Percentiles rank a stretch among this genome's conserved stretches.
Evolutionary conservation across 2,329 filamentous ascomycete species (phyloP).

Genomic region (Parasarocladium wereldwijsianum): DNA sequence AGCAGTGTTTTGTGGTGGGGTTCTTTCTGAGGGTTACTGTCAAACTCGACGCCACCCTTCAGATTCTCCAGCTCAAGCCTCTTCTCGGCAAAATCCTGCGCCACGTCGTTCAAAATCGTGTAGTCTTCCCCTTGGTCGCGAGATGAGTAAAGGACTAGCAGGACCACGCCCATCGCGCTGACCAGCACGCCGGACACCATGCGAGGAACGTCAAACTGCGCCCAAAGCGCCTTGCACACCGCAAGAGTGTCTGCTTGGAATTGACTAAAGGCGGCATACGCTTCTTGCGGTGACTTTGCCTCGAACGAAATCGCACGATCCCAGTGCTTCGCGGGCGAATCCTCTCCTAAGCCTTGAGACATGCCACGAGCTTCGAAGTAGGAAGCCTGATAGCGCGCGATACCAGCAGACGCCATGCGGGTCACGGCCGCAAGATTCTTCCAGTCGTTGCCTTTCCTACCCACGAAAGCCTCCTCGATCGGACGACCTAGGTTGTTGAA

Average conservation of each 20-base stretch:
- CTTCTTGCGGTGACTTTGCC: conserved; percentile 24
- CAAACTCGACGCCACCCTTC: conserved; percentile 11
- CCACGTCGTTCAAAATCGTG: conserved; percentile 36
- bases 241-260: conserved; percentile 70
- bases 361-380: conserved; percentile 64
- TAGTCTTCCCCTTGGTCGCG: conserved; percentile 39
- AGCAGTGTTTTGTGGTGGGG: conserved; percentile 18
- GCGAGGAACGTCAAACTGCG: conserved; percentile 73
- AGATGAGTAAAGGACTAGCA: conserved; percentile 61
- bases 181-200: conserved; percentile 72
- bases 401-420: conserved; percentile 67
- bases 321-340: conserved; percentile 25
- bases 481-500: conserved; percentile 91
- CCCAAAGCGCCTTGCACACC: conserved; percentile 77
- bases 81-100: conserved; percentile 45
- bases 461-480: conserved; percentile 86
- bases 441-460: conserved; percentile 53
- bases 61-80: conserved; percentile 33
- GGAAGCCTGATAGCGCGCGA: conserved; percentile 74
- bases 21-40: conserved; percentile 18
- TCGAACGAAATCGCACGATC: conserved; percentile 11
- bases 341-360: conserved; percentile 37
- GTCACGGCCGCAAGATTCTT: conserved; percentile 64
- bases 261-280: conserved; percentile 45
- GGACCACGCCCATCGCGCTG: conserved; percentile 50